Conservation (phyloP, 225 moss, liverwort and hornwort genomes). For the Neckera pumila region DNA sequence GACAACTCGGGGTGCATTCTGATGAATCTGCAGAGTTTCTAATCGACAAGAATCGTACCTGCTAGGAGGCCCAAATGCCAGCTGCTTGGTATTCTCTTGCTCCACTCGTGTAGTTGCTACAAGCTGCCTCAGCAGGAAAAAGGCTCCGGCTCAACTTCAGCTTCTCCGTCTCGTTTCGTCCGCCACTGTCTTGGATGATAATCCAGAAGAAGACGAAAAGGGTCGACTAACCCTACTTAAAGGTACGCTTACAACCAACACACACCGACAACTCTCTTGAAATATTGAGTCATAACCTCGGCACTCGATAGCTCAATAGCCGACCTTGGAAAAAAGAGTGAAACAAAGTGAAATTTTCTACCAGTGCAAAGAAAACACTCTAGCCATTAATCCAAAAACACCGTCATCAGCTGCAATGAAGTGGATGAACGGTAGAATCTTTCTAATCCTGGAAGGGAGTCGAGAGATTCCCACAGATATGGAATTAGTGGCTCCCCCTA, state of each 20-base stretch:
- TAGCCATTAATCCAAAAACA: not conserved
- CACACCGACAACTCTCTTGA: not conserved
- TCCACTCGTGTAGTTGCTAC: not conserved
- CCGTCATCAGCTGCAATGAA: not conserved
- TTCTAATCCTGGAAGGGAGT: not conserved
- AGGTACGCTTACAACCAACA: not conserved
- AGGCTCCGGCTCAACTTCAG: not conserved
- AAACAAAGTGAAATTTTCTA: not conserved
- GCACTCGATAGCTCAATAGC: not conserved
- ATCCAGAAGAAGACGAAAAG: not conserved
- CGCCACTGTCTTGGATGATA: not conserved
- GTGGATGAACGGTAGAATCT: not conserved
- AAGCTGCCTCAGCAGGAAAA: not conserved
- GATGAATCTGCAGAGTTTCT: not conserved
- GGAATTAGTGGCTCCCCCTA: not conserved
- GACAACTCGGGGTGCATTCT: not conserved
- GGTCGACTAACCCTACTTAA: not conserved
- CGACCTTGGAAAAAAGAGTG: not conserved
- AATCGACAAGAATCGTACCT: not conserved
- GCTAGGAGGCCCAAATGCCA: not conserved
- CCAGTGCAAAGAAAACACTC: not conserved
- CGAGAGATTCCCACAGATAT: not conserved
- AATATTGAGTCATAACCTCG: not conserved
- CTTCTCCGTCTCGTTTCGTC: not conserved
- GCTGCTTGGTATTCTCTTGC: not conserved